Base-by-base conservation (phyloP, 306 rosid genomes). In the Neltuma alba region DNA sequence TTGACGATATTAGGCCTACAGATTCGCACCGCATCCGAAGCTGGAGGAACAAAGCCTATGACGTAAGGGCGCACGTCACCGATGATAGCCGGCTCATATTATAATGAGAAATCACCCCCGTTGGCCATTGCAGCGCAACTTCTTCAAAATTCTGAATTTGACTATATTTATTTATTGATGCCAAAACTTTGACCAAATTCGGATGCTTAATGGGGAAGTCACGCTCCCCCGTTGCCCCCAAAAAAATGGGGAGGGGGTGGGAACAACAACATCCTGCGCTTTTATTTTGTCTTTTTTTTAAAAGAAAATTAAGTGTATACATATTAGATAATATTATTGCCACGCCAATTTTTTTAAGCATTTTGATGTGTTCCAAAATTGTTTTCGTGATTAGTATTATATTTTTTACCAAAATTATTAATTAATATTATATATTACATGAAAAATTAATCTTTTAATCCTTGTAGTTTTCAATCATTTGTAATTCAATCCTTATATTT, bases 21-120 rank as follows among this genome's bases (percentile, higher is more conserved):
- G 13, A 21, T 9, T 9, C 1, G 71, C 14, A 13, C 3, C 25
- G 71, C 14, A 41, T 9, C 20, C 3, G 25, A 37, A 36, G 47
- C 37, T 9, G 30, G 45, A 36, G 71, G 25, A 44, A 57, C 2
- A 27, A 6, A 14, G 18, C 34, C 2, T 28, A 16, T 68, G 73
- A 68, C 73, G 16, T 40, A 68, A 40, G 73, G 15, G 73, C 73
- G 23, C 54, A 68, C 73, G 54, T 68, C 73, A 68, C 48, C 1
- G 1, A 12, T 2, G 1, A 66, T 23, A 23, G 2, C 21, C 27
- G 4, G 7, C 16, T 20, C 4, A 0, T 18, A 31, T 20, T 30
- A 6, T 61, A 31, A 62, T 31, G 68, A 2, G n/a, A 61, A 1
- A 13, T 18, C 28, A 64, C 16, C 38, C 6, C 44, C 60, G n/a